These are phyloP conservation scores for Gypsophila paniculata DNA, from an alignment of 179 eudicot species.

Conservation along the genomic window DNA sequence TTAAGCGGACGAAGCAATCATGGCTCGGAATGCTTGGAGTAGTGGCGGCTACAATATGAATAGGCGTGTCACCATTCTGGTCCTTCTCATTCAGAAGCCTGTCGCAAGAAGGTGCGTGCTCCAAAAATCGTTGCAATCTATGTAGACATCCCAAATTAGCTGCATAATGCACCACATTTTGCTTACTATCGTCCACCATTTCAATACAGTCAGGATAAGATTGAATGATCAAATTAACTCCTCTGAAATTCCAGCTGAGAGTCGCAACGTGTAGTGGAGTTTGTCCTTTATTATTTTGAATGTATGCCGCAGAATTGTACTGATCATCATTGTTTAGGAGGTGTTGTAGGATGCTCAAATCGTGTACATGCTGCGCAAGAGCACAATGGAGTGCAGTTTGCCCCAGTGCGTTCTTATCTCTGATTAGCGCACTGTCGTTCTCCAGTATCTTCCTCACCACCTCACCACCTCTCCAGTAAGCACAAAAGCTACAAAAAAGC, in stretches of 20 bases:
- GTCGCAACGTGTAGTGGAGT: slow-evolving; percentile 23
- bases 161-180: slow-evolving; percentile 26
- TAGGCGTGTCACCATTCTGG: slow-evolving; percentile 25
- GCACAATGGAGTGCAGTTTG: slow-evolving; percentile 23
- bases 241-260: neutral
- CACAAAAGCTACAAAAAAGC: neutral
- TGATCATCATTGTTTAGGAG: slow-evolving; percentile 6
- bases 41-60: slow-evolving; percentile 21
- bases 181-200: slow-evolving; percentile 16
- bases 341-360: neutral
- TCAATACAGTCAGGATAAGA: slow-evolving; percentile 20
- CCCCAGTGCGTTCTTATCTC: slow-evolving; percentile 12
- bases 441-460: slow-evolving; percentile 14
- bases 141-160: slow-evolving; percentile 20
- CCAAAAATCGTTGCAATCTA: neutral
- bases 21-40: slow-evolving; percentile 10
- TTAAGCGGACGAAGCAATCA: neutral
- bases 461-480: slow-evolving; percentile 9
- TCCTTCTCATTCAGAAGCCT: slow-evolving; percentile 20
- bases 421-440: neutral
- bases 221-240: neutral
- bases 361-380: slow-evolving; percentile 10
- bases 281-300: slow-evolving; percentile 19
- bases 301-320: slow-evolving; percentile 19
- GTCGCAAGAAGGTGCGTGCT: neutral